Evolutionary conservation across 2,329 filamentous ascomycete species (phyloP).

Genomic region (Penicillium occitanis): DNA sequence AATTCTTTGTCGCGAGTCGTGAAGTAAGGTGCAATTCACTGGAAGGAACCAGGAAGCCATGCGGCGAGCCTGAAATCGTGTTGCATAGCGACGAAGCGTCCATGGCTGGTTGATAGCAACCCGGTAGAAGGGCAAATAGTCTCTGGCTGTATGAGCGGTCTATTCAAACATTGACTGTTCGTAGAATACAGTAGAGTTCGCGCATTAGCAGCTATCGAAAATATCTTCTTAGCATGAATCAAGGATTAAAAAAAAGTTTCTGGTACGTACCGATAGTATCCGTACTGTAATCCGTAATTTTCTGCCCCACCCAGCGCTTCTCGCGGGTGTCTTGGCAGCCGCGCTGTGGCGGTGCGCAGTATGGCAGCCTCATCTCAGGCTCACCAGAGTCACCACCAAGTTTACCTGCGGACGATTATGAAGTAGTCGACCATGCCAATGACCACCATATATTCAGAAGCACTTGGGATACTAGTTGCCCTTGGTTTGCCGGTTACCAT

Average conservation of each 20-base stretch:
- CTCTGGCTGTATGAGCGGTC: background rate
- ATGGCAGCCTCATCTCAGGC: background rate
- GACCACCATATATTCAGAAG: too few relatives aligned
- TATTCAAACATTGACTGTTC: background rate
- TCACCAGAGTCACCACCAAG: background rate
- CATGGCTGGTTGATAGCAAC: background rate
- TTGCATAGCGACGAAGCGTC: conserved; percentile 19
- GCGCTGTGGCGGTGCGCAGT: conserved; percentile 7
- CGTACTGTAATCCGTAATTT: conserved; percentile 1
- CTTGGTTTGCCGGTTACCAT: too few relatives aligned
- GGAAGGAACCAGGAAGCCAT: conserved; percentile 74
- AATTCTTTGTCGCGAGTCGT: conserved; percentile 73
- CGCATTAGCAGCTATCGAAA: background rate
- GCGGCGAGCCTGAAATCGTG: conserved; percentile 59
- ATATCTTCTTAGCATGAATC: background rate
- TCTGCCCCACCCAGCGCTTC: conserved; percentile 2
- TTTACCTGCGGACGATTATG: too few relatives aligned
- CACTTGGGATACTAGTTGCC: too few relatives aligned
- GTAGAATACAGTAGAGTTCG: background rate
- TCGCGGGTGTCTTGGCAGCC: background rate
- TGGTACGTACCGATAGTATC: background rate
- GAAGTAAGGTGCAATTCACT: conserved; percentile 66
- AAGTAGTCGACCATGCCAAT: too few relatives aligned
- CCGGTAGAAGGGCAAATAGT: background rate
- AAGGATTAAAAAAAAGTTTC: background rate